A percentile compares a stretch with the other conserved stretches of the same genome.
Conservation (phyloP, 768 basidiomycete species). For the Sutorius australiensis region DNA sequence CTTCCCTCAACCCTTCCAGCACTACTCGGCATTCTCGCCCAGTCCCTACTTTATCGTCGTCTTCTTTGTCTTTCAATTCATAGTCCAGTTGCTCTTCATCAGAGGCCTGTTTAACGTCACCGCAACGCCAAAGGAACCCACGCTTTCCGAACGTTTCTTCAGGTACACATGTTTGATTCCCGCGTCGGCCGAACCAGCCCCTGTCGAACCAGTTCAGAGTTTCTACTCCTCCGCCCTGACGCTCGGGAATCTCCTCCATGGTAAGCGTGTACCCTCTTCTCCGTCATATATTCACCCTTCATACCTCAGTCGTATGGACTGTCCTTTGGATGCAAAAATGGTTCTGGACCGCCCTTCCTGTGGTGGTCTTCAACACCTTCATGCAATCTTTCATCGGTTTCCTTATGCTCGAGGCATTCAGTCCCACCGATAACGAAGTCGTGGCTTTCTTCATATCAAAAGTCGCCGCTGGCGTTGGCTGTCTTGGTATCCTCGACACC, state of each 20-base stretch:
- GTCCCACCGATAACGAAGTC: neutral
- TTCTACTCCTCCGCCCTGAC: neutral
- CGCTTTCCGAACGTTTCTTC: neutral
- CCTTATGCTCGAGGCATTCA: neutral
- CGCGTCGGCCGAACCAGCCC: neutral
- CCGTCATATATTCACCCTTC: neutral
- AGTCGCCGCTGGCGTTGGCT: slow-evolving; percentile 29
- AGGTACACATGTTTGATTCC: neutral
- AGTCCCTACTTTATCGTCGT: neutral
- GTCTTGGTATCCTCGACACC: slow-evolving; percentile 14
- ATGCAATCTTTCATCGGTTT: neutral
- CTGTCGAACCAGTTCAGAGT: neutral
- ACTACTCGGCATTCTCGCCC: neutral
- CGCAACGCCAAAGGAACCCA: neutral
- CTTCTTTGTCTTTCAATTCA: neutral
- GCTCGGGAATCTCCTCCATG: neutral
- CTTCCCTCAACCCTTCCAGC: neutral
- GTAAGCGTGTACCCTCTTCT: neutral
- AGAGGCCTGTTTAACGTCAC: neutral
- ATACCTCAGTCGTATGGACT: neutral
- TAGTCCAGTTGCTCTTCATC: neutral
- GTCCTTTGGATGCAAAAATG: slow-evolving; percentile 29
- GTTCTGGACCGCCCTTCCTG: slow-evolving; percentile 9
- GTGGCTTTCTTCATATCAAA: neutral
- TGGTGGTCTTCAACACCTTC: neutral